A percentile compares a stretch with the other conserved stretches of the same genome.
These are phyloP conservation scores for Thalassiosira exigua DNA, from an alignment of 352 stramenopile genomes.

Conservation along the genomic window DNA sequence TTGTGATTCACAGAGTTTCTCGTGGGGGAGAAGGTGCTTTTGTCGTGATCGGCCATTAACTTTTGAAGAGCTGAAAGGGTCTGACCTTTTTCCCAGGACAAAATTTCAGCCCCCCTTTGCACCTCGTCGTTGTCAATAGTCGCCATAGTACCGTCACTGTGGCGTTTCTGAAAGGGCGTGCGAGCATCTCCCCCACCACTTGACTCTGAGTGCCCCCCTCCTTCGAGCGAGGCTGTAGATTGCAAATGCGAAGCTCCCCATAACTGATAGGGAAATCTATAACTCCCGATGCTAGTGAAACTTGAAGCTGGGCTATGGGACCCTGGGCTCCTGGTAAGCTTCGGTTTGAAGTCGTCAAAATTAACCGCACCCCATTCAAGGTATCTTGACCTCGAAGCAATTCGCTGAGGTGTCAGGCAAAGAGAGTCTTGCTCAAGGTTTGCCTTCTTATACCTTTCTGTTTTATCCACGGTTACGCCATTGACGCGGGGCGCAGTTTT, in stretches of 20 bases:
- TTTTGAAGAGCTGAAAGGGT: constrained; percentile 50
- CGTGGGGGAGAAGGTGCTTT: constrained; percentile 40
- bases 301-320: constrained; percentile 52
- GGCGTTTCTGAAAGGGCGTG: constrained; percentile 15
- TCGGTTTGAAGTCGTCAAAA: constrained; percentile 67
- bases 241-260: constrained; percentile 39
- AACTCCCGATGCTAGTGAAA: constrained; percentile 54
- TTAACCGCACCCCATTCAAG: constrained; percentile 78
- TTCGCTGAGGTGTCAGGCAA: constrained; percentile 1
- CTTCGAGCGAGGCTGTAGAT: constrained; percentile 52
- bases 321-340: constrained; percentile 29
- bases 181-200: constrained; percentile 28
- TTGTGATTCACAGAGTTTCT: too few relatives aligned
- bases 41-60: constrained; percentile 58
- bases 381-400: constrained; percentile 22
- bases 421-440: constrained; percentile 1
- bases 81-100: constrained; percentile 12
- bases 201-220: constrained; percentile 34
- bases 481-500: constrained; percentile 19
- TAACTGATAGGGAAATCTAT: constrained; percentile 27
- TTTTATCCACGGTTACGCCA: too few relatives aligned
- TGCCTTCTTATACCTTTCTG: too few relatives aligned
- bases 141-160: constrained; percentile 31
- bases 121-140: constrained; percentile 18
- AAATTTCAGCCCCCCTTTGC: neutral